These are phyloP conservation scores for Arthonia radiata DNA, from an alignment of 495 filamentous ascomycete species.

Conservation along the genomic window DNA sequence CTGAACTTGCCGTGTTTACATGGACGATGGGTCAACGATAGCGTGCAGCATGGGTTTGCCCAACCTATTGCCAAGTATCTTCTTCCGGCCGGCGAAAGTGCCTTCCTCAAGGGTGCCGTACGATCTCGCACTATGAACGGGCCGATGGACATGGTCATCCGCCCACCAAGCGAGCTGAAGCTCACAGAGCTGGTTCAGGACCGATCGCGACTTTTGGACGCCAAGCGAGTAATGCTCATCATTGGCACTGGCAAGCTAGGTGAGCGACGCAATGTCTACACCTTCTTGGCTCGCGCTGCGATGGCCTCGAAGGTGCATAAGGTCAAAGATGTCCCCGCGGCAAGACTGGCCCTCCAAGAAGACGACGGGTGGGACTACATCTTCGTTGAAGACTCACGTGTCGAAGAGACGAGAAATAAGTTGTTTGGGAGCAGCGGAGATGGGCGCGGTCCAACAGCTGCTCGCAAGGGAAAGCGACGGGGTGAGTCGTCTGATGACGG, in stretches of 20 bases:
- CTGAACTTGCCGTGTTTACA: conserved; percentile 69
- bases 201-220: conserved; percentile 36
- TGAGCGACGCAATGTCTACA: conserved; percentile 30
- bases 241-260: conserved; percentile 35
- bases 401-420: conserved; percentile 20
- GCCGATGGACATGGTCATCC: conserved; percentile 16
- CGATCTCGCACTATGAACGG: conserved; percentile 47
- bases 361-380: conserved; percentile 44
- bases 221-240: conserved; percentile 49
- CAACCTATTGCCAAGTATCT: conserved; percentile 64
- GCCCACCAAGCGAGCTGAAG: conserved; percentile 1
- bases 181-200: conserved; percentile 29
- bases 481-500: too few species aligned
- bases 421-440: conserved; percentile 17
- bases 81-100: conserved; percentile 61
- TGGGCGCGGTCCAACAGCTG: conserved; percentile 10
- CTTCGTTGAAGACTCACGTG: conserved; percentile 40
- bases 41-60: conserved; percentile 28
- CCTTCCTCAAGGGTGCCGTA: conserved; percentile 49
- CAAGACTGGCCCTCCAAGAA: conserved; percentile 24
- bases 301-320: conserved; percentile 41
- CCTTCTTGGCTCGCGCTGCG: conserved; percentile 56
- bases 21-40: conserved; percentile 55
- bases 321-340: conserved; percentile 38
- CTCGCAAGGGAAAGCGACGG: conserved; percentile 27